A percentile compares a stretch with the other conserved stretches of the same genome.
These are phyloP conservation scores for Pilatotrama ljubarskyi DNA, from an alignment of 768 basidiomycete genomes.

Conservation along the genomic window DNA sequence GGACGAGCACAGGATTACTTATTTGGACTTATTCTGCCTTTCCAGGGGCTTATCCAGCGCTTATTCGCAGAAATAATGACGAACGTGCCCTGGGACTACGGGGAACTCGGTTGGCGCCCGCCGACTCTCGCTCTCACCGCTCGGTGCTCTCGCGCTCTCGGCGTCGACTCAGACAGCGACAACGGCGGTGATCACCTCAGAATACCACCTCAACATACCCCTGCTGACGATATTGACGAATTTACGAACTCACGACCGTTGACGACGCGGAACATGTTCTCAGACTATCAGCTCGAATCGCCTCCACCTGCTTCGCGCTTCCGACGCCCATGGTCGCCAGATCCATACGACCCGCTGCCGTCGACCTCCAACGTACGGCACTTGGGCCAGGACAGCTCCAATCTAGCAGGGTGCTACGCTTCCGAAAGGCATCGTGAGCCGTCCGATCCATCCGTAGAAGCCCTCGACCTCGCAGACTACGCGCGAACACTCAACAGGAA, in stretches of 20 bases:
- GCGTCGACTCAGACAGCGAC: conserved; percentile 6
- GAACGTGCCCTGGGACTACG: conserved; percentile 10
- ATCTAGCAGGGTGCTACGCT: conserved; percentile 20
- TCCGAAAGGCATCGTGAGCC: conserved; percentile 40
- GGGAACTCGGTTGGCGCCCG: background rate
- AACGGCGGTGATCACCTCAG: background rate
- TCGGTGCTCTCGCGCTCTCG: conserved; percentile 6
- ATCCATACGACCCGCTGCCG: conserved; percentile 46
- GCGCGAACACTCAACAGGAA: conserved; percentile 47
- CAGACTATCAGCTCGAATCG: conserved; percentile 45
- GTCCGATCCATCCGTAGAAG: conserved; percentile 68
- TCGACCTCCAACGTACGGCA: conserved; percentile 30
- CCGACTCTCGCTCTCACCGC: background rate
- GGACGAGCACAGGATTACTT: background rate
- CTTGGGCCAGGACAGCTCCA: conserved; percentile 21
- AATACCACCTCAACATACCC: background rate
- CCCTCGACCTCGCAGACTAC: conserved; percentile 74
- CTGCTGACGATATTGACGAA: background rate
- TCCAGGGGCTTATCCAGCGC: background rate
- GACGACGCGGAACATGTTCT: conserved; percentile 40
- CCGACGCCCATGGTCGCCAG: conserved; percentile 68
- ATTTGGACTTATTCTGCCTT: background rate
- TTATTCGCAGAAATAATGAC: conserved; percentile 1
- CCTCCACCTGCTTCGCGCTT: conserved; percentile 54
- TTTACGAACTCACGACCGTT: conserved; percentile 20